Conservation (phyloP, 306 rosid genomes). For the Pterocarpus macrocarpus region DNA sequence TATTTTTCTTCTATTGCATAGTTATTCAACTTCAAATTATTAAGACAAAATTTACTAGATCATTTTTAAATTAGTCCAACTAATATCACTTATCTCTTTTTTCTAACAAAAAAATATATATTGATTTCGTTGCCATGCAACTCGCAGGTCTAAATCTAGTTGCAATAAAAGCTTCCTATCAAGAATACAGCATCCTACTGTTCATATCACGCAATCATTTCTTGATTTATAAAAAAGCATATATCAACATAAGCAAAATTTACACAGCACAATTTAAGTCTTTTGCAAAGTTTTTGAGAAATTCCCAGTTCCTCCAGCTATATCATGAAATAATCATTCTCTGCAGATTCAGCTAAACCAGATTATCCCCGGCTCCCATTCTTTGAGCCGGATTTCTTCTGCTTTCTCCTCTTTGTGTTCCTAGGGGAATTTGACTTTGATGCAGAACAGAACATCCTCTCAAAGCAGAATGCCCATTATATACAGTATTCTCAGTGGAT, state of each 20-base stretch:
- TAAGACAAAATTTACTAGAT: too few species aligned
- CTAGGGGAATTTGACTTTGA: constrained; percentile 52
- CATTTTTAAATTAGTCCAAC: too few species aligned
- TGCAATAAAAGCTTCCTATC: constrained; percentile 14
- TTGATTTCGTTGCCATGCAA: constrained; percentile 19
- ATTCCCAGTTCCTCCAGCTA: constrained; percentile 28
- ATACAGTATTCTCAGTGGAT: constrained; percentile 42
- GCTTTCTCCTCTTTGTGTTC: constrained; percentile 56
- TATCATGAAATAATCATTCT: constrained; percentile 2
- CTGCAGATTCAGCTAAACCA: constrained; percentile 35
- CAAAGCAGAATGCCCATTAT: constrained; percentile 37
- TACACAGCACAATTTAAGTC: constrained; percentile 44
- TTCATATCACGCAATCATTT: constrained; percentile 52
- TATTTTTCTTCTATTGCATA: too few species aligned
- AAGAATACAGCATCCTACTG: constrained; percentile 14
- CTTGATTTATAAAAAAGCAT: constrained; percentile 44
- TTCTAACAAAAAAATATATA: too few species aligned
- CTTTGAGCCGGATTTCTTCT: constrained; percentile 56
- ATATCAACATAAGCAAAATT: constrained; percentile 42
- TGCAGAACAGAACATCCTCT: constrained; percentile 51
- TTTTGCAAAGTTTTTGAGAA: constrained; percentile 14
- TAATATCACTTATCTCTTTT: too few species aligned
- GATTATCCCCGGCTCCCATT: constrained; percentile 44
- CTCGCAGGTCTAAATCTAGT: constrained; percentile 29
- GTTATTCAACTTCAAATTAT: too few species aligned